A percentile compares a stretch with the other conserved stretches of the same genome.
Conservation (phyloP, 257 asterid genomes). For the Verbena officinalis region DNA sequence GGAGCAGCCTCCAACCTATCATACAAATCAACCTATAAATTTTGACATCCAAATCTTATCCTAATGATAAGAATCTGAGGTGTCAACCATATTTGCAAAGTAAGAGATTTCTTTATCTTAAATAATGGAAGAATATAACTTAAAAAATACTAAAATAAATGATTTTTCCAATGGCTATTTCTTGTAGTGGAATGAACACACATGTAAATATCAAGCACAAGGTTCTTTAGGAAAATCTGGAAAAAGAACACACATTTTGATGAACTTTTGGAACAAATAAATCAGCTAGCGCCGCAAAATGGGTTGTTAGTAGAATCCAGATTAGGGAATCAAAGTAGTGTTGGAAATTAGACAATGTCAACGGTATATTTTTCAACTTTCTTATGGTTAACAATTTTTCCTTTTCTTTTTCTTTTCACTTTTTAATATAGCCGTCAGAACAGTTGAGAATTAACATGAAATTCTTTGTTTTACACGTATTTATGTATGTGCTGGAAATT, state of each 20-base stretch:
- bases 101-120: no score
- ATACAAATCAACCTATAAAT: no score
- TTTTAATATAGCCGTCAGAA: slow-evolving; percentile 20
- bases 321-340: slow-evolving; percentile 12
- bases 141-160: no score
- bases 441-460: slow-evolving; percentile 21
- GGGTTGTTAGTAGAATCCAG: background rate
- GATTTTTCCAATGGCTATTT: no score
- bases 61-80: no score
- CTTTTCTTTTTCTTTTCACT: no score
- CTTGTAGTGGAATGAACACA: background rate
- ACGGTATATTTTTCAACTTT: slow-evolving; percentile 1
- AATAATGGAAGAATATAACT: no score
- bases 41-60: no score
- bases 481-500: background rate
- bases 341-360: slow-evolving; percentile 33
- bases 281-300: slow-evolving; percentile 24
- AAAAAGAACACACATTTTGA: background rate
- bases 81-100: no score
- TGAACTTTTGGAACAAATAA: background rate
- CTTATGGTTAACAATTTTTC: slow-evolving; percentile 13
- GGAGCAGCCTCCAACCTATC: no score
- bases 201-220: slow-evolving; percentile 5
- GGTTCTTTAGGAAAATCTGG: background rate
- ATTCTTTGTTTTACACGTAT: slow-evolving; percentile 27